These are phyloP conservation scores for Fusarium kyushuense DNA, from an alignment of 2,329 filamentous ascomycete genomes.

Conservation along the genomic window DNA sequence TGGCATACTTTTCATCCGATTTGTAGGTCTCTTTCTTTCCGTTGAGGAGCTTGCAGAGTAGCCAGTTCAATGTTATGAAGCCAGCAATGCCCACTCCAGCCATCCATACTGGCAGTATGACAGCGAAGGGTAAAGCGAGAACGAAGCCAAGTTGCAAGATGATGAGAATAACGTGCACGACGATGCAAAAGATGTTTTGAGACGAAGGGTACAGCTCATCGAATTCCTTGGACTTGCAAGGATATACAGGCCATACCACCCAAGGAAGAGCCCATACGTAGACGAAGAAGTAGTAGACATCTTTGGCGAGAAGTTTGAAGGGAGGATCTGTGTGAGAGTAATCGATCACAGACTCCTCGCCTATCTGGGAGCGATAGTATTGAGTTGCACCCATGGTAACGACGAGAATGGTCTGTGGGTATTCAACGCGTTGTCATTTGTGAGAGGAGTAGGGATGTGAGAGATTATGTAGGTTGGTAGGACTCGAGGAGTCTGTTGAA, in stretches of 20 bases:
- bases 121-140: slow-evolving; percentile 64
- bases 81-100: slow-evolving; percentile 54
- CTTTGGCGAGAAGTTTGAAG: slow-evolving; percentile 62
- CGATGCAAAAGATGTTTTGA: slow-evolving; percentile 68
- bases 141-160: slow-evolving; percentile 72
- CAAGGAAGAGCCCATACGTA: slow-evolving; percentile 69
- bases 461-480: background rate
- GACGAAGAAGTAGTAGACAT: slow-evolving; percentile 67
- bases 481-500: slow-evolving; percentile 2
- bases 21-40: slow-evolving; percentile 61
- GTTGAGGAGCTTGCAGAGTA: slow-evolving; percentile 65
- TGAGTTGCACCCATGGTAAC: slow-evolving; percentile 55
- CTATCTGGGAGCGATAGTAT: slow-evolving; percentile 70
- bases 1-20: slow-evolving; percentile 66
- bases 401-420: background rate
- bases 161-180: slow-evolving; percentile 69
- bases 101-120: slow-evolving; percentile 63
- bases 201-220: slow-evolving; percentile 73
- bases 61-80: slow-evolving; percentile 64
- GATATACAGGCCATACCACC: slow-evolving; percentile 69
- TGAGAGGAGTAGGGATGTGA: background rate
- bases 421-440: slow-evolving; percentile 5
- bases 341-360: slow-evolving; percentile 67
- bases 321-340: slow-evolving; percentile 71
- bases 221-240: slow-evolving; percentile 64